Evolutionary conservation across 164 flowering plant species (phyloP).

Genomic region (Chimonanthus praecox): DNA sequence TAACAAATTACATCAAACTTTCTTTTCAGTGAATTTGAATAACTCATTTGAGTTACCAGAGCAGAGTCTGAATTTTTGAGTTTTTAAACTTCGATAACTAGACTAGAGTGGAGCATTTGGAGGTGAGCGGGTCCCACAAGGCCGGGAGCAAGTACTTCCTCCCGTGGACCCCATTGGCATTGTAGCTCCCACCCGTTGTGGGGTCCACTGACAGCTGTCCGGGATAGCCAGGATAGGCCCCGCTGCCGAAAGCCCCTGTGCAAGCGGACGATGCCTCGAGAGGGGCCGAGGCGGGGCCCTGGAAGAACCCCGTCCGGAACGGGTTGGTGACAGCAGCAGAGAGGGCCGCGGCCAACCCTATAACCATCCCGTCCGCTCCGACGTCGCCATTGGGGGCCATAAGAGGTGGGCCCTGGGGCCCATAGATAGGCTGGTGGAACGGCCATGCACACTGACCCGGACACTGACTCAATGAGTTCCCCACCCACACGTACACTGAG

Average conservation of each 20-base stretch:
- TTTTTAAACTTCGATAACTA: neutral
- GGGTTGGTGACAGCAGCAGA: slow-evolving; percentile 19
- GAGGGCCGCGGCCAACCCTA: slow-evolving; percentile 10
- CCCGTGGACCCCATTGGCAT: slow-evolving; percentile 16
- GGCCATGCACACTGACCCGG: slow-evolving; percentile 3
- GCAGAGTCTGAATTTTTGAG: too few species aligned
- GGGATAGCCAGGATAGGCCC: slow-evolving; percentile 18
- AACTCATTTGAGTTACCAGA: too few species aligned
- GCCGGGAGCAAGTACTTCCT: slow-evolving; percentile 19
- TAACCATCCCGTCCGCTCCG: slow-evolving; percentile 22
- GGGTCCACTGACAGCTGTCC: slow-evolving; percentile 14
- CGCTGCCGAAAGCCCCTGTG: slow-evolving; percentile 15
- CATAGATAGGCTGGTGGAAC: slow-evolving; percentile 13
- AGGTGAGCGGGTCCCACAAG: slow-evolving; percentile 18
- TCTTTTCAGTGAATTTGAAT: too few species aligned
- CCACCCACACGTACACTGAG: slow-evolving; percentile 14
- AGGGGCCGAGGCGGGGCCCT: slow-evolving; percentile 19
- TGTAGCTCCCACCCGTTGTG: slow-evolving; percentile 18
- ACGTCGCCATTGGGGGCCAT: slow-evolving; percentile 21
- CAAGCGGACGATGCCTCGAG: slow-evolving; percentile 22
- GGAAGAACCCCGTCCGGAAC: slow-evolving; percentile 11
- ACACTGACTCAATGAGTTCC: slow-evolving; percentile 18
- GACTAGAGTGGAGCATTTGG: slow-evolving; percentile 11
- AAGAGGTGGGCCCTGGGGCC: slow-evolving; percentile 17
- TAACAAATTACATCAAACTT: too few species aligned